Conservation (phyloP, 495 filamentous ascomycete species). For the Neurospora sp. region DNA sequence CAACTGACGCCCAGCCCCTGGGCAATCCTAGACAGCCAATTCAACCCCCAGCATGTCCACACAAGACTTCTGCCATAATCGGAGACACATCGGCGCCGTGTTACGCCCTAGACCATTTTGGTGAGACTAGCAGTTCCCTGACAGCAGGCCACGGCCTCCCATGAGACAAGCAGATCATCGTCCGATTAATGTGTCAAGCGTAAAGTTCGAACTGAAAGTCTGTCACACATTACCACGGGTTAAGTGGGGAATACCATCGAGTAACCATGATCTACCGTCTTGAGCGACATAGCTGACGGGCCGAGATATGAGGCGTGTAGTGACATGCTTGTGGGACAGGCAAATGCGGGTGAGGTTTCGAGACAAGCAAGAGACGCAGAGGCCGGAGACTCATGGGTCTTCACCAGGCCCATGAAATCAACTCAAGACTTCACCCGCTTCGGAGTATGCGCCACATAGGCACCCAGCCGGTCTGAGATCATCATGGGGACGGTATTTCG, state of each 20-base stretch:
- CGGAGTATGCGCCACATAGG: conserved; percentile 7
- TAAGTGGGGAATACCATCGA: conserved; percentile 7
- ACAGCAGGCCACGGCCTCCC: conserved; percentile 6
- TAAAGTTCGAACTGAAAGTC: not conserved
- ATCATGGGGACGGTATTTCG: not conserved
- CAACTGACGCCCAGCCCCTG: not conserved
- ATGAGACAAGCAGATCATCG: conserved; percentile 14
- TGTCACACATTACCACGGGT: conserved; percentile 13
- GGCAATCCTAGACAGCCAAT: not conserved
- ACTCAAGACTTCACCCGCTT: not conserved
- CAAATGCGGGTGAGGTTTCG: conserved; percentile 13
- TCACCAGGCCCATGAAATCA: conserved; percentile 1
- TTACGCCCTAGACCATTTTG: not conserved
- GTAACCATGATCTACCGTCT: not conserved
- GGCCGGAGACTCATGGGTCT: not conserved
- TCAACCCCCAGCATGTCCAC: not conserved
- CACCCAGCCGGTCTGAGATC: conserved; percentile 1
- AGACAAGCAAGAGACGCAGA: conserved; percentile 10
- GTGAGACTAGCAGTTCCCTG: conserved; percentile 14
- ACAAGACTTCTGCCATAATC: not conserved
- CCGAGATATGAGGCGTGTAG: conserved; percentile 16
- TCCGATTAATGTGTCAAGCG: conserved; percentile 1
- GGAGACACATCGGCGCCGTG: not conserved
- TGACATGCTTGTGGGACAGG: conserved; percentile 22
- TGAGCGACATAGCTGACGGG: conserved; percentile 8